A percentile compares a stretch with the other conserved stretches of the same genome.
These are phyloP conservation scores for Entoloma clypeatum DNA, from an alignment of 1,284 basidiomycete genomes.

Conservation along the genomic window DNA sequence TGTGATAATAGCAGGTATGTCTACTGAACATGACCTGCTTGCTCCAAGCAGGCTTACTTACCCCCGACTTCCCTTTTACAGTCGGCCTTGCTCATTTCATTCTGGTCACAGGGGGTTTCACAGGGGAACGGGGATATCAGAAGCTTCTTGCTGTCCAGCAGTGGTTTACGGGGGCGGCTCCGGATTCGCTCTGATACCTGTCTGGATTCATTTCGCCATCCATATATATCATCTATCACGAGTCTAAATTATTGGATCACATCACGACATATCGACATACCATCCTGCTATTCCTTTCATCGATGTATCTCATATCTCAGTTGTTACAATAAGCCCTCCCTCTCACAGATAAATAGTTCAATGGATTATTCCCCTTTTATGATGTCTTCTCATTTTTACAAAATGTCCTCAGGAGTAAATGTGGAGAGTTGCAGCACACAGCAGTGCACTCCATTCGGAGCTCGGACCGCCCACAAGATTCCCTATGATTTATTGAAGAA, in stretches of 20 bases:
- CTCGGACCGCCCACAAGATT: no score
- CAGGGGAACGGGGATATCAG: slow-evolving; percentile 39
- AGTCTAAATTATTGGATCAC: neutral
- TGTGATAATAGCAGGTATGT: slow-evolving; percentile 43
- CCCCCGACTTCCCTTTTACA: slow-evolving; percentile 13
- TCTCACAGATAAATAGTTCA: neutral
- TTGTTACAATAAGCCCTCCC: no score
- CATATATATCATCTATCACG: neutral
- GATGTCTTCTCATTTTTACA: no score
- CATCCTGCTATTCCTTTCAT: no score
- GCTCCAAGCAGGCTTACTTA: neutral
- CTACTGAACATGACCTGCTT: neutral
- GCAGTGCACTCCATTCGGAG: no score
- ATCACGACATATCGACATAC: no score
- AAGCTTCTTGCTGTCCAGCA: slow-evolving; percentile 42
- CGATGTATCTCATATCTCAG: no score
- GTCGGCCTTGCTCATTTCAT: slow-evolving; percentile 49
- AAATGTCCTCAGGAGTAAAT: no score
- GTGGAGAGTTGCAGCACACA: no score
- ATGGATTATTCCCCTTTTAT: slow-evolving; percentile 1
- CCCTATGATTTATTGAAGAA: no score
- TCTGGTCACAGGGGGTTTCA: slow-evolving; percentile 48
- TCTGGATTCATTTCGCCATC: neutral
- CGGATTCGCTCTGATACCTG: no score
- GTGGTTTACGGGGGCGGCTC: no score